phyloP scores from a whole-genome alignment of 805 yeast genomes.

The Peterozyma xylosa region DNA sequence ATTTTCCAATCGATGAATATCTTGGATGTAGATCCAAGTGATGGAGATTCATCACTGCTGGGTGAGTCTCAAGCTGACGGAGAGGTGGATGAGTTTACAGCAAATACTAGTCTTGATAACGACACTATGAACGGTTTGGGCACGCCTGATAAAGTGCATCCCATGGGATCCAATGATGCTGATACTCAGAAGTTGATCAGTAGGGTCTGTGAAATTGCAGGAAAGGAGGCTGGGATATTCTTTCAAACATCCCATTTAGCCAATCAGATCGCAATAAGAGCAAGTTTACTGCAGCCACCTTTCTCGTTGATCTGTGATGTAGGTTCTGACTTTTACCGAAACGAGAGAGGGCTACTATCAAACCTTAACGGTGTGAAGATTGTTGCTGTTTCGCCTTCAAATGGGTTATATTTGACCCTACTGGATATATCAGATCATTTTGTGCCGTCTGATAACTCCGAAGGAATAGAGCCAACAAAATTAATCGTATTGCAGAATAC shows the following conservation, averaged over 20 bases:
- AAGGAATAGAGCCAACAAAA: slow-evolving; percentile 83
- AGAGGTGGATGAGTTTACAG: background rate
- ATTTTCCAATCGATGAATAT: background rate
- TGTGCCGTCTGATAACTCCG: slow-evolving; percentile 66
- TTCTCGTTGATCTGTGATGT: slow-evolving; percentile 75
- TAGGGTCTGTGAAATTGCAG: slow-evolving; percentile 59
- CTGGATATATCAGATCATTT: slow-evolving; percentile 62
- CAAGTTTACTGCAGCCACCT: slow-evolving; percentile 77
- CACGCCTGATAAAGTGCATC: background rate
- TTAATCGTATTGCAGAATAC: slow-evolving; percentile 84
- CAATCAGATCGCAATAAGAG: slow-evolving; percentile 77
- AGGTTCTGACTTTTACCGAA: slow-evolving; percentile 72
- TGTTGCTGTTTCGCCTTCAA: slow-evolving; percentile 67
- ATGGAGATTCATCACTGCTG: background rate
- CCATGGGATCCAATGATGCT: slow-evolving; percentile 30
- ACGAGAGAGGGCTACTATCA: slow-evolving; percentile 90
- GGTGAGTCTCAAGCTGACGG: background rate
- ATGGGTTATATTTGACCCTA: slow-evolving; percentile 68
- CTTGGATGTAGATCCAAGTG: background rate
- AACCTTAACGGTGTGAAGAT: slow-evolving; percentile 91
- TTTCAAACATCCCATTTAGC: slow-evolving; percentile 87
- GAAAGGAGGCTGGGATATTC: slow-evolving; percentile 73
- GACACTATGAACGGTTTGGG: background rate
- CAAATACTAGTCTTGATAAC: background rate
- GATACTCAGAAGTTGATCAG: slow-evolving; percentile 59